Evolutionary conservation across 805 yeast genomes (phyloP).

Genomic region (Saccharomycopsis selenospora): DNA sequence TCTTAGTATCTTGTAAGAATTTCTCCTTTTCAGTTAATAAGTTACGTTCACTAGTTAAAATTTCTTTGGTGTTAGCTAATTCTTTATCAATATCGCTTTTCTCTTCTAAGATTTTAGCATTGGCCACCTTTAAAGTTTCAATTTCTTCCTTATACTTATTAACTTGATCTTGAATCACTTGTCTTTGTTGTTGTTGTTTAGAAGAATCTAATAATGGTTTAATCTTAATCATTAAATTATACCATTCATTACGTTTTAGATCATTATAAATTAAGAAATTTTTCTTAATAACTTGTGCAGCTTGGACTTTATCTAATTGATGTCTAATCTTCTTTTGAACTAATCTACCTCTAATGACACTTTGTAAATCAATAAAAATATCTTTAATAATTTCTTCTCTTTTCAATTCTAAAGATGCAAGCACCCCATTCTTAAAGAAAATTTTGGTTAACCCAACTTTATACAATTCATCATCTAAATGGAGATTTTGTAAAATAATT

Average conservation of each 20-base stretch:
- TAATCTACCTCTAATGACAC: slow-evolving; percentile 56
- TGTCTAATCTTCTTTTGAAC: slow-evolving; percentile 42
- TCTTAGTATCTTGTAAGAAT: slow-evolving; percentile 37
- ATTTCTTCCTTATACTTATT: slow-evolving; percentile 43
- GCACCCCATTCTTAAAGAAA: slow-evolving; percentile 93
- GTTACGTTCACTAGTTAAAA: slow-evolving; percentile 34
- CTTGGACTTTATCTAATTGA: slow-evolving; percentile 53
- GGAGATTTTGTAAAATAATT: slow-evolving; percentile 52
- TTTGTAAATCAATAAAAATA: slow-evolving; percentile 55
- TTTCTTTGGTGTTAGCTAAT: slow-evolving; percentile 27
- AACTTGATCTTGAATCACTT: slow-evolving; percentile 44
- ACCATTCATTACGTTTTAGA: slow-evolving; percentile 65
- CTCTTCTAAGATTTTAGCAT: slow-evolving; percentile 26
- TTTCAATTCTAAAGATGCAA: slow-evolving; percentile 77
- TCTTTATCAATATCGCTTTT: slow-evolving; percentile 27
- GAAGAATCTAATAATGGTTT: slow-evolving; percentile 70
- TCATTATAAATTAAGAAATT: slow-evolving; percentile 49
- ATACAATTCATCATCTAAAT: slow-evolving; percentile 68
- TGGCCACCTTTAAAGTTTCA: slow-evolving; percentile 30
- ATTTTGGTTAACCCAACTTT: slow-evolving; percentile 92
- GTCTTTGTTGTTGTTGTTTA: slow-evolving; percentile 49
- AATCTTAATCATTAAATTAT: slow-evolving; percentile 56
- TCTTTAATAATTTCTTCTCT: slow-evolving; percentile 58
- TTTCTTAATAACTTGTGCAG: slow-evolving; percentile 59
- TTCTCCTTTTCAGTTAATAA: slow-evolving; percentile 41